Percentiles rank a stretch among this genome's conserved stretches.
Evolutionary conservation across 306 rosid species (phyloP).

Genomic region (Prunus davidiana): DNA sequence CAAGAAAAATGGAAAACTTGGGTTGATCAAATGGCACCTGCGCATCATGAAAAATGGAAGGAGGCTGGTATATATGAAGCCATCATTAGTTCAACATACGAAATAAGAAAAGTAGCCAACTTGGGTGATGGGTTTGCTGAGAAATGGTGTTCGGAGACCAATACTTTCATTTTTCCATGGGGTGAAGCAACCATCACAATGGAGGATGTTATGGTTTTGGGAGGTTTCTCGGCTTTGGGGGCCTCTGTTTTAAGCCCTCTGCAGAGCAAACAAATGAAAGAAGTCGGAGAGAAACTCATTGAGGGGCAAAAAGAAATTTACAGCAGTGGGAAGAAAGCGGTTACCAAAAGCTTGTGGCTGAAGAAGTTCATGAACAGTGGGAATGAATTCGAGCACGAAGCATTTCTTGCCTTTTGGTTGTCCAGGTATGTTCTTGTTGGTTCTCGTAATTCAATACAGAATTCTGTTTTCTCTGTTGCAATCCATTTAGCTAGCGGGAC

Average conservation of each 20-base stretch:
- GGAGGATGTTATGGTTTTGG: slow-evolving; percentile 30
- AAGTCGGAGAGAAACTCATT: slow-evolving; percentile 18
- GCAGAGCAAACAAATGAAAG: slow-evolving; percentile 22
- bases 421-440: slow-evolving; percentile 33
- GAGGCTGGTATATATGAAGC: slow-evolving; percentile 18
- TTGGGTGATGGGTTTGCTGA: slow-evolving; percentile 13
- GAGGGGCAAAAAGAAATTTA: background rate
- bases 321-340: no score
- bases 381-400: slow-evolving; percentile 51
- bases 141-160: slow-evolving; percentile 23
- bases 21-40: slow-evolving; percentile 19
- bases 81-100: slow-evolving; percentile 6
- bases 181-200: slow-evolving; percentile 33
- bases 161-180: slow-evolving; percentile 26
- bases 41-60: slow-evolving; percentile 30
- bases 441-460: background rate
- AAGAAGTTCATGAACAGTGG: slow-evolving; percentile 25
- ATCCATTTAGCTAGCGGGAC: slow-evolving; percentile 17
- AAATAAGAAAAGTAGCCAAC: background rate
- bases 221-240: slow-evolving; percentile 35
- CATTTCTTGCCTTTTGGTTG: slow-evolving; percentile 50
- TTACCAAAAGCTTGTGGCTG: slow-evolving; percentile 16
- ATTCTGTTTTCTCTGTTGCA: slow-evolving; percentile 23
- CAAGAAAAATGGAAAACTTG: slow-evolving; percentile 12
- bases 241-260: slow-evolving; percentile 28